phyloP scores from a whole-genome alignment of 495 filamentous ascomycete genomes.

The Lasiosphaeria ovina region DNA sequence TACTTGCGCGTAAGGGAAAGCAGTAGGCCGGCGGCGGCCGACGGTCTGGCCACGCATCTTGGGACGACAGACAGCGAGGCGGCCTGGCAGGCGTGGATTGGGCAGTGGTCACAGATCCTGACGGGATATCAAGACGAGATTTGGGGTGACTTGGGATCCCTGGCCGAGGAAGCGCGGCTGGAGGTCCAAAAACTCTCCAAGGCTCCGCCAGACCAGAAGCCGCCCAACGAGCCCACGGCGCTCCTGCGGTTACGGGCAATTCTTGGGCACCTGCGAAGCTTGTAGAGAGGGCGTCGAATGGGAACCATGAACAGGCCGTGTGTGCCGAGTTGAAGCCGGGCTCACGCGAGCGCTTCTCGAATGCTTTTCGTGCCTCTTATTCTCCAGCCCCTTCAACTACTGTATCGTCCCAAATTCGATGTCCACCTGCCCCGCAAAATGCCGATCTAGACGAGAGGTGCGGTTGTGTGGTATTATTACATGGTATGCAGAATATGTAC shows the following conservation, averaged over 20 bases:
- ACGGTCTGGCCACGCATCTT: constrained; percentile 24
- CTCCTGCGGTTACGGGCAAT: constrained; percentile 33
- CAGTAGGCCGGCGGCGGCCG: constrained; percentile 1
- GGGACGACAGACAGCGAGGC: constrained; percentile 38
- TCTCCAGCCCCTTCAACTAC: too few relatives aligned
- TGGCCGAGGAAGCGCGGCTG: constrained; percentile 58
- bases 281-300: neutral
- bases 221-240: constrained; percentile 24
- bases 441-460: too few relatives aligned
- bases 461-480: too few relatives aligned
- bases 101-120: constrained; percentile 62
- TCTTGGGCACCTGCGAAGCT: constrained; percentile 31
- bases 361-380: too few relatives aligned
- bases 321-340: too few relatives aligned
- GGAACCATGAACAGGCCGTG: neutral
- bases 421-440: too few relatives aligned
- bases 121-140: constrained; percentile 72
- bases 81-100: constrained; percentile 45
- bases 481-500: too few relatives aligned
- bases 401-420: too few relatives aligned
- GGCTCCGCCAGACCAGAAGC: constrained; percentile 20
- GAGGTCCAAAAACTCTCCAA: constrained; percentile 48
- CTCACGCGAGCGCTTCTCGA: too few relatives aligned
- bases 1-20: constrained; percentile 21
- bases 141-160: constrained; percentile 68